Base-by-base conservation (phyloP, 176 grass and related monocot genomes). In the Zea luxurians region DNA sequence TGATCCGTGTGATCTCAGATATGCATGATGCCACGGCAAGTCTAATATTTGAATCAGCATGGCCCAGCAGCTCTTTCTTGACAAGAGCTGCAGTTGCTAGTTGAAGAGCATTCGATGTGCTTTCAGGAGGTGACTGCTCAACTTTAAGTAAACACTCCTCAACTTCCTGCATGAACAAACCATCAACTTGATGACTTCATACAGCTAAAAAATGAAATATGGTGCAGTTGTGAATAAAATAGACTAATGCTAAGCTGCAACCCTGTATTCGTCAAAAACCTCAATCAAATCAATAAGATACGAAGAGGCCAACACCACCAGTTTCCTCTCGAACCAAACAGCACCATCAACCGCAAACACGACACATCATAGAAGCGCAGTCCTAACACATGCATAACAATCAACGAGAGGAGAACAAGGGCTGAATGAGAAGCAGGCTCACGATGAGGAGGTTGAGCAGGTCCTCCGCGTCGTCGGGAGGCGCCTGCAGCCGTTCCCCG, bases 1-100 rank as follows among this genome's bases (percentile, higher is more conserved):
- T 96, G 72, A 99, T 91, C 63, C 96, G 90, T 15, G 92, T 99
- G 20, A 99, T 73, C 74, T 99, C 96, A 74, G 90, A 91, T 46
- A 99, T 83, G 74, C 96, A 99, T 43, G 92, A 90, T 64, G 88
- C 82, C 6, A 96, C 88, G 4, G 72, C 71, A 84, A 96, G 81
- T 45, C 54, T 91, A 13, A 96, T 86, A 57, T 93, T 70, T n/a
- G 59, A 38, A 8, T 86, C 55, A 13, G 44, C 13, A 71, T 96
- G 88, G 35, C 44, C 38, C 61, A 99, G 13, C 27, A 99, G 55
- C 15, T 84, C 88, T 59, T 77, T 86, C 54, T 70, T 83, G 34
- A 88, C 84, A 13, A 99, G 75, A 5, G 96, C 90, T 55, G n/a
- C 40, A 80, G 88, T 93, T 72, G 85, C 80, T 15, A 90, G 92